Conservation (phyloP, 2,329 filamentous ascomycete species). For the Curvularia verruculosa region DNA sequence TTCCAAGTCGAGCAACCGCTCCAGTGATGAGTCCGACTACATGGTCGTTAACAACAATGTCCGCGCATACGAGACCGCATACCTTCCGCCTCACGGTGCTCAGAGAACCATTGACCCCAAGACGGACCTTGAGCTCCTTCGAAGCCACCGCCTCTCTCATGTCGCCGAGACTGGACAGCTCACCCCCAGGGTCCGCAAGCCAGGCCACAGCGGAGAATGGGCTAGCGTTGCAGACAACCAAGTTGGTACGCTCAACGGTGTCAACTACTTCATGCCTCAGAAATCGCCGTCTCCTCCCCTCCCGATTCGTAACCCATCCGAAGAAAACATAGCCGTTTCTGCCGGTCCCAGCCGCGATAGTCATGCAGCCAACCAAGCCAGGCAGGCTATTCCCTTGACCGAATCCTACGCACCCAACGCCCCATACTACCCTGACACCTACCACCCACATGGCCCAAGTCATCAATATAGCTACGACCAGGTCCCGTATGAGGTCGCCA, state of each 20-base stretch:
- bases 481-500: constrained; percentile 37
- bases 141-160: constrained; percentile 57
- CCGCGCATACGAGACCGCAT: constrained; percentile 44
- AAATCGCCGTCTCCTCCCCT: constrained; percentile 47
- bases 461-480: constrained; percentile 45
- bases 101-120: constrained; percentile 39
- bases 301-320: constrained; percentile 22
- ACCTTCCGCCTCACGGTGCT: constrained; percentile 36
- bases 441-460: constrained; percentile 47
- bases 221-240: constrained; percentile 44
- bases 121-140: constrained; percentile 50
- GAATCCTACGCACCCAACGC: constrained; percentile 47
- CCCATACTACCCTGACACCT: constrained; percentile 42
- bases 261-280: constrained; percentile 48
- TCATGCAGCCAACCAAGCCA: constrained; percentile 33
- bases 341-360: constrained; percentile 30
- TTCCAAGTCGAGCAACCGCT: constrained; percentile 39
- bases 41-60: constrained; percentile 35
- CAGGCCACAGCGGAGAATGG: constrained; percentile 48
- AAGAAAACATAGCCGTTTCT: constrained; percentile 20
- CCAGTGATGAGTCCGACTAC: constrained; percentile 47
- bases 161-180: constrained; percentile 59
- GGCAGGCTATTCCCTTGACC: constrained; percentile 43
- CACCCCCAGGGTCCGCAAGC: constrained; percentile 48
- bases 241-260: constrained; percentile 41